Evolutionary conservation across 305 asterid species (phyloP).

Genomic region (Caryopteris hybrid): DNA sequence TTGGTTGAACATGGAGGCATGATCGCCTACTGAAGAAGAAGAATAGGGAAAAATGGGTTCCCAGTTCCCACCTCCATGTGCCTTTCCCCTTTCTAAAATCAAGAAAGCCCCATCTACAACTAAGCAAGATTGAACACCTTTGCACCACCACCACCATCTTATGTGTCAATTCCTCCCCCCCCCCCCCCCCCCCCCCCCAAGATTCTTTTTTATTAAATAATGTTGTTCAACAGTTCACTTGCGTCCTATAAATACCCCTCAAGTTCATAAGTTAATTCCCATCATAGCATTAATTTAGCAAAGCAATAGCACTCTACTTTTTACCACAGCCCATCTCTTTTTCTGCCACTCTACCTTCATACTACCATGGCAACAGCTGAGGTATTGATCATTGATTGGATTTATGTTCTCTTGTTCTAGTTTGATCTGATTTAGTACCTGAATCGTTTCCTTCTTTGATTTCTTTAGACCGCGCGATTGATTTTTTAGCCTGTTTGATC

Average conservation of each 20-base stretch:
- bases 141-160: conserved; percentile 30
- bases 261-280: conserved; percentile 15
- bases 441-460: too few species aligned
- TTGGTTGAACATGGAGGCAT: too few species aligned
- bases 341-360: background rate
- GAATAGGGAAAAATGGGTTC: too few species aligned
- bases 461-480: background rate
- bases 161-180: too few species aligned
- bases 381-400: conserved; percentile 39
- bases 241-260: conserved; percentile 46
- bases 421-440: too few species aligned
- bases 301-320: too few species aligned
- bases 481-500: too few species aligned
- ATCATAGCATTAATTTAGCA: conserved; percentile 16
- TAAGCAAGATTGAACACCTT: too few species aligned
- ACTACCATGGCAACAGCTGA: conserved; percentile 51
- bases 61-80: conserved; percentile 65
- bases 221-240: conserved; percentile 6
- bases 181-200: too few species aligned
- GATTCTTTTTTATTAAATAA: background rate
- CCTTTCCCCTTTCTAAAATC: conserved; percentile 26
- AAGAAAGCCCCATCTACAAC: too few species aligned
- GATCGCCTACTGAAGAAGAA: too few species aligned
- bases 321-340: too few species aligned
- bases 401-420: background rate